Base-by-base conservation (phyloP, 2,329 filamentous ascomycete species). In the Apiospora marii region DNA sequence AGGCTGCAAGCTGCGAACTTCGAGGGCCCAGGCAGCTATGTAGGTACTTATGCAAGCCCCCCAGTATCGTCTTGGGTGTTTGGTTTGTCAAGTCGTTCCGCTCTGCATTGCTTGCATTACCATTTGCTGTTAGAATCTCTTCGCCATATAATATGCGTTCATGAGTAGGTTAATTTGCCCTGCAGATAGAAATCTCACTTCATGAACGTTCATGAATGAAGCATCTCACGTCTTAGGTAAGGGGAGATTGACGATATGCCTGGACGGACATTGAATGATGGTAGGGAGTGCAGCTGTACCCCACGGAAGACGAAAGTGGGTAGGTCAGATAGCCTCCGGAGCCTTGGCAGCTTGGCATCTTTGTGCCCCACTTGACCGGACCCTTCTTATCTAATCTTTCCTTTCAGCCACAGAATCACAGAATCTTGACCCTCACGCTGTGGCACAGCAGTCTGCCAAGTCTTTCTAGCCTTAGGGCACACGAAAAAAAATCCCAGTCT, bases 401-500 rank as follows among this genome's bases (percentile, higher is more conserved):
- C 14, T 22, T 10, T n/a, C 58, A 37, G 58, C 58, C 58, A 64
- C 58, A 64, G 13, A 64, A n/a, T 24, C 30, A 64, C 58, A 64
- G 13, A 64, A n/a, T 24, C 30, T 41, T 64, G 58, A 64, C 58
- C 58, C 58, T 64, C 58, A 64, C 19, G 19, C 16, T 64, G 58
- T 64, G 58, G 58, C 58, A 41, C 58, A 64, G 34, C 19, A 4
- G 19, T 3, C 34, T 14, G 58, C 58, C 58, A 64, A 64, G 58
- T 64, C 58, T 64, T 64, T 64, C 58, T 64, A 64, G 58, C 58
- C 58, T 64, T 64, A 64, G 58, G 58, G 58, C 58, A 64, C 58
- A 64, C 58, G 58, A 64, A 64, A 68, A 76, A 76, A 76, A 77
- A 75, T 76, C 34, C 58, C 58, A 64, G 58, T 64, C 58, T 64